phyloP scores from a whole-genome alignment of 768 basidiomycete species.

The Udeniomyces megalosporus region DNA sequence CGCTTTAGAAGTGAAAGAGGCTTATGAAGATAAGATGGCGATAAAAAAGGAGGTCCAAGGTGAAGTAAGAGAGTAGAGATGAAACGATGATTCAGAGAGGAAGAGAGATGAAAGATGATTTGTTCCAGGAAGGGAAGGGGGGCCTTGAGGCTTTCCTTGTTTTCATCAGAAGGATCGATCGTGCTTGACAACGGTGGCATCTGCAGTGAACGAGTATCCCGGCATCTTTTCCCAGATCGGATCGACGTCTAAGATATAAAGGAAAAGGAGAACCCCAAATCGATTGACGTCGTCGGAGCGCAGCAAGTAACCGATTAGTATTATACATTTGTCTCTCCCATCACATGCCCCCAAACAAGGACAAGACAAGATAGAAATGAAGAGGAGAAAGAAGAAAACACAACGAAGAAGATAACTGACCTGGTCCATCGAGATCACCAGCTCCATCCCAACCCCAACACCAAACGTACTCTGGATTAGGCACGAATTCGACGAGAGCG shows the following conservation, averaged over 20 bases:
- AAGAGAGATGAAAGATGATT: background rate
- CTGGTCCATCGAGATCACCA: conserved; percentile 85
- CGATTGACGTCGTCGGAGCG: no score
- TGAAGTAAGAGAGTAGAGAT: no score
- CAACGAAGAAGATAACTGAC: no score
- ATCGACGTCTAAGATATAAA: conserved; percentile 40
- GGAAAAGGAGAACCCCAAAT: no score
- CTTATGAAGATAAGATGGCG: no score
- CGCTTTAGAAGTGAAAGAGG: no score
- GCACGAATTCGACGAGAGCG: conserved; percentile 53
- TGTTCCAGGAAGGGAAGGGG: conserved; percentile 1
- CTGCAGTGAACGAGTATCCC: conserved; percentile 41
- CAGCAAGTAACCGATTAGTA: no score
- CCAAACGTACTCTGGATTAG: conserved; percentile 85
- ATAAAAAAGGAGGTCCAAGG: no score
- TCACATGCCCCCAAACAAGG: no score
- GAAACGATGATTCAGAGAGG: no score
- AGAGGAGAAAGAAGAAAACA: background rate
- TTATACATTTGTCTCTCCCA: no score
- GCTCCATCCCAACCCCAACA: conserved; percentile 99
- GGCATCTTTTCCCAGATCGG: conserved; percentile 83
- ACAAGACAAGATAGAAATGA: background rate
- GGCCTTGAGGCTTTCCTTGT: no score
- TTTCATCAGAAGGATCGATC: conserved; percentile 36
- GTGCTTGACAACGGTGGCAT: conserved; percentile 56